Conservation (phyloP, 352 stramenopile genomes). For the Phytopythium aichiense region DNA sequence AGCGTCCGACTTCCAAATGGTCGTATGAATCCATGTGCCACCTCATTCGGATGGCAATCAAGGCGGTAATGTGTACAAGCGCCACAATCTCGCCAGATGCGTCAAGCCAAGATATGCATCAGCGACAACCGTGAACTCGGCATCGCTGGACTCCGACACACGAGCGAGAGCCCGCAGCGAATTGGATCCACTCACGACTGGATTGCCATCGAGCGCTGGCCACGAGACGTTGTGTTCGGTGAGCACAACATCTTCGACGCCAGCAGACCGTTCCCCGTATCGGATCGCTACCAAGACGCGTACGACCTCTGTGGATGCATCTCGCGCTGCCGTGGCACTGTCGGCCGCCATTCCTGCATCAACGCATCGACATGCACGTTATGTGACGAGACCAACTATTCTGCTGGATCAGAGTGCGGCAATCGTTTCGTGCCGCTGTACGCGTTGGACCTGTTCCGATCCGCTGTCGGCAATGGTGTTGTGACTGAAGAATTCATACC, state of each 20-base stretch:
- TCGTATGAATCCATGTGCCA: no score
- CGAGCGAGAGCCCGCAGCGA: no score
- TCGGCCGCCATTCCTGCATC: not conserved
- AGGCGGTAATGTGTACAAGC: no score
- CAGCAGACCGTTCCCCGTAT: not conserved
- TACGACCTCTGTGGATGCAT: not conserved
- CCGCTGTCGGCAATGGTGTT: not conserved
- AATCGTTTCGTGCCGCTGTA: not conserved
- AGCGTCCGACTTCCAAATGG: no score
- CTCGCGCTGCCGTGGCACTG: no score
- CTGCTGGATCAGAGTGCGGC: not conserved
- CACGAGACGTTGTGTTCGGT: not conserved
- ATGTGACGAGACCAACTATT: not conserved
- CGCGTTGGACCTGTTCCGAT: not conserved
- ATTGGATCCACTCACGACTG: not conserved
- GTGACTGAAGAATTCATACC: not conserved
- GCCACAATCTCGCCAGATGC: no score
- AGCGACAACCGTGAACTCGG: no score
- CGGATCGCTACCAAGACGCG: not conserved
- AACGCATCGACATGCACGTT: not conserved
- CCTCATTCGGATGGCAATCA: no score
- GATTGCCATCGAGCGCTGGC: not conserved
- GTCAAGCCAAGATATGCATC: no score
- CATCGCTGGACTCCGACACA: no score
- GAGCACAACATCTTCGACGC: not conserved